Base-by-base conservation (phyloP, 164 flowering plant species). In the Buxus sempervirens region DNA sequence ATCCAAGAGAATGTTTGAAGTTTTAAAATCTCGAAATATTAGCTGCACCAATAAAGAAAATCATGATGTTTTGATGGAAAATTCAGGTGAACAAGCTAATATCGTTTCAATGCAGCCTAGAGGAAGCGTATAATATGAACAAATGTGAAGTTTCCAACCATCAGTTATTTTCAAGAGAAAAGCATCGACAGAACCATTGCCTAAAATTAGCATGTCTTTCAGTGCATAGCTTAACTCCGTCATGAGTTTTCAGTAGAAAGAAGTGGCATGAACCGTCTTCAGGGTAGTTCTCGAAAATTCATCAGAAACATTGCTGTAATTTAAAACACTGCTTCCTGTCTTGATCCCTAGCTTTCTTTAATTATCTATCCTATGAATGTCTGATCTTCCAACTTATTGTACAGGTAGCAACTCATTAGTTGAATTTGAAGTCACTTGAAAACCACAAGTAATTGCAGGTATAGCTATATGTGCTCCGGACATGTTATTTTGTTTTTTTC, bases 1-100 rank as follows among this genome's bases (percentile, higher is more conserved):
- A 72, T 93, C 98, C 68, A 93, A 78, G 60, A 93, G 83, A 63
- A 93, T 70, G 72, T 93, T 93, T 62, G 98, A 93, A 7, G 97
- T 74, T 73, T 93, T 93, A 61, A 93, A 89, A 84, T 93, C 98
- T 48, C 98, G 80, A 77, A 93, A 93, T 68, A 93, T 93, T 71
- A 93, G 73, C 96, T 93, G 95, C 81, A 81, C 1, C 56, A 62
- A 21, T 15, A 56, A 45, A 14, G 60, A 57, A 57, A 15, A 45
- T 45, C 51, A 45, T 10, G 18, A 45, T 45, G 10, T 45, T 45
- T 32, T 15, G 18, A 15, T 45, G 51, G 10, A 15, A 45, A 10
- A 45, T 15, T 10, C 51, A 45, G 12, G 5, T 45, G 51, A 45
- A 15, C 5, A 45, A 45, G 51, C 51, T 4, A 45, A 45, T 15